A percentile compares a stretch with the other conserved stretches of the same genome.
Evolutionary conservation across 768 basidiomycete genomes (phyloP).

Genomic region (Rubroboletus satanas): DNA sequence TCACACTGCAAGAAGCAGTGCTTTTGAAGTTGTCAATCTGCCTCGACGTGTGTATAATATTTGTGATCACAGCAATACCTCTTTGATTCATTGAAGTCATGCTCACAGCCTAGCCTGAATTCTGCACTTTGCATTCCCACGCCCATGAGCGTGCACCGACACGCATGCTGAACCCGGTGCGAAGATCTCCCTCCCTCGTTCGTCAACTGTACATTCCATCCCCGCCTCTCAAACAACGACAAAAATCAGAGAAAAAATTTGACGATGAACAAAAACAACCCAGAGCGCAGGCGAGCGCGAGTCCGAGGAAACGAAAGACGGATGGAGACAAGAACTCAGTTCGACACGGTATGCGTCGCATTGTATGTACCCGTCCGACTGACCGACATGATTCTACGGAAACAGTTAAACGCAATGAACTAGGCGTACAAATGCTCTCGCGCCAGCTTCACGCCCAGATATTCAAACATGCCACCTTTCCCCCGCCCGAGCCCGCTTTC

Average conservation of each 20-base stretch:
- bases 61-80: too few species aligned
- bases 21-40: too few species aligned
- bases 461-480: conserved; percentile 67
- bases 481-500: conserved; percentile 53
- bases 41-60: too few species aligned
- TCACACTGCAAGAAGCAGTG: too few species aligned
- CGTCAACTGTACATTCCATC: conserved; percentile 16
- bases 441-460: conserved; percentile 76
- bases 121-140: conserved; percentile 3
- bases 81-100: too few species aligned
- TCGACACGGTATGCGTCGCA: conserved; percentile 10
- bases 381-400: background rate
- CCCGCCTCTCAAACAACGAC: conserved; percentile 11
- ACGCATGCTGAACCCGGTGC: conserved; percentile 18
- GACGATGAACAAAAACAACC: background rate
- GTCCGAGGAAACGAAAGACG: background rate
- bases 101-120: too few species aligned
- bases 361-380: background rate
- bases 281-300: background rate
- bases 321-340: background rate
- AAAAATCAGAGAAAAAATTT: conserved; percentile 2
- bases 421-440: conserved; percentile 93
- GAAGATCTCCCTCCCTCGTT: conserved; percentile 11
- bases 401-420: conserved; percentile 70
- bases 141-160: background rate